A percentile compares a stretch with the other conserved stretches of the same genome.
Conservation (phyloP, 2,329 filamentous ascomycete species). For the Calonectria leucothoes region DNA sequence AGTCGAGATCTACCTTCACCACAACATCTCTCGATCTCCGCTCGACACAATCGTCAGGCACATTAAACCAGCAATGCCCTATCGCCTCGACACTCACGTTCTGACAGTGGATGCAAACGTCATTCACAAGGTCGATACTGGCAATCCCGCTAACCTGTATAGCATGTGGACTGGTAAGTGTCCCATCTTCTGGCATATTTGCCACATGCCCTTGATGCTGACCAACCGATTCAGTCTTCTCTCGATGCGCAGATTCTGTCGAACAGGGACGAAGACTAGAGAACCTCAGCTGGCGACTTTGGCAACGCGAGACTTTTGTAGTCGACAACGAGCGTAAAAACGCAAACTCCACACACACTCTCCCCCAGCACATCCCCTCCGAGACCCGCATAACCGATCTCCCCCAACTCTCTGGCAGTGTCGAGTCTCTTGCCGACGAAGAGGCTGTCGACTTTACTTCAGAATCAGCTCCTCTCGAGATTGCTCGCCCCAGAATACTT, state of each 20-base stretch:
- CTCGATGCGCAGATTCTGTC: slow-evolving; percentile 92
- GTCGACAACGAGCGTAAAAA: slow-evolving; percentile 80
- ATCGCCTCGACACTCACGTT: slow-evolving; percentile 84
- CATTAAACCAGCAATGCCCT: slow-evolving; percentile 75
- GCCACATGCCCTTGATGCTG: slow-evolving; percentile 40
- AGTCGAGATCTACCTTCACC: slow-evolving; percentile 23
- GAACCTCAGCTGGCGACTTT: slow-evolving; percentile 95
- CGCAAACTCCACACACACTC: slow-evolving; percentile 55
- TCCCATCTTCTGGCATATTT: slow-evolving; percentile 7
- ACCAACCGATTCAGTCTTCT: slow-evolving; percentile 76
- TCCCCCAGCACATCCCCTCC: slow-evolving; percentile 62
- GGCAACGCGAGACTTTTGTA: slow-evolving; percentile 79
- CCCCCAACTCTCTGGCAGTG: slow-evolving; percentile 80
- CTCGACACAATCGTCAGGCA: slow-evolving; percentile 51
- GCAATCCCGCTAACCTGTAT: slow-evolving; percentile 91
- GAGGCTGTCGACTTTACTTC: slow-evolving; percentile 70
- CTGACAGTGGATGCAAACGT: slow-evolving; percentile 91
- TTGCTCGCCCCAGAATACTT: slow-evolving; percentile 74
- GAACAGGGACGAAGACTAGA: slow-evolving; percentile 93
- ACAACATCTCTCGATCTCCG: slow-evolving; percentile 37
- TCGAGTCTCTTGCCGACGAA: slow-evolving; percentile 79
- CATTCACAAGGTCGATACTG: slow-evolving; percentile 94
- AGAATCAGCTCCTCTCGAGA: slow-evolving; percentile 67
- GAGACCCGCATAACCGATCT: slow-evolving; percentile 62
- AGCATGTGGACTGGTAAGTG: slow-evolving; percentile 95